Base-by-base conservation (phyloP, 768 basidiomycete genomes). In the Lentinula aciculospora region DNA sequence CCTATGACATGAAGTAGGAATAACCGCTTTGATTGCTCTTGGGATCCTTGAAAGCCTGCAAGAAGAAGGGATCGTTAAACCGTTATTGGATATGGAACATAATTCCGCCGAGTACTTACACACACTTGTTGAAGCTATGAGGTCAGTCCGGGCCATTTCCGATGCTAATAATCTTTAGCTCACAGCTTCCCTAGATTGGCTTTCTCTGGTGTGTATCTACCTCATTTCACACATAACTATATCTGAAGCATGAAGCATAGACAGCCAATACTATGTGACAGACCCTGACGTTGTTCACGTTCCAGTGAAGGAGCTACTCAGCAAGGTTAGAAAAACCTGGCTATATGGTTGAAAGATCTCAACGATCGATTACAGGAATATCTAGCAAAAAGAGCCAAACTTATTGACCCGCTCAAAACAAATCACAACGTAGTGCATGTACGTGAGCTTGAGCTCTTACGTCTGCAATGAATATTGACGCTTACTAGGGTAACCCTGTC, bases 51-150 rank as follows among this genome's bases (percentile, higher is more conserved):
- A 98, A 63, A 83, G 79, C 27, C 79, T 98, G 15, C 89, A 96
- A 71, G 82, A 78, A 59, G 83, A 88, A 66, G 84, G 86, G 0
- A 81, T 84, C 51, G 80, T 83, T 47, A 79, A 77, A 58, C 81
- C 92, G 12, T 71, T 98, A 4, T 69, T 84, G 21, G 83, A 93
- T 60, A 79, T 93, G 76, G 89, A 94, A 56, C 94, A 97, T 71
- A 97, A 97, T 65, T 95, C 93, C 0, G 75, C 86, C 0, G 86
- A 89, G 62, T 99, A 97, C 69, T 75, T 96, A 3, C 97, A 99
- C 65, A 75, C 83, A 10, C 76, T 98, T 13, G 83, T 98, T 21
- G 94, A 98, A 67, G 84, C 90, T 6, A 72, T 98, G 62, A 80
- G 92, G 88, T 88, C 21, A 21, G 32, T 57, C 21, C 31, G 44